Base-by-base conservation (phyloP, 139 green algal genomes). In the Deuterostichococcus epilithicus region DNA sequence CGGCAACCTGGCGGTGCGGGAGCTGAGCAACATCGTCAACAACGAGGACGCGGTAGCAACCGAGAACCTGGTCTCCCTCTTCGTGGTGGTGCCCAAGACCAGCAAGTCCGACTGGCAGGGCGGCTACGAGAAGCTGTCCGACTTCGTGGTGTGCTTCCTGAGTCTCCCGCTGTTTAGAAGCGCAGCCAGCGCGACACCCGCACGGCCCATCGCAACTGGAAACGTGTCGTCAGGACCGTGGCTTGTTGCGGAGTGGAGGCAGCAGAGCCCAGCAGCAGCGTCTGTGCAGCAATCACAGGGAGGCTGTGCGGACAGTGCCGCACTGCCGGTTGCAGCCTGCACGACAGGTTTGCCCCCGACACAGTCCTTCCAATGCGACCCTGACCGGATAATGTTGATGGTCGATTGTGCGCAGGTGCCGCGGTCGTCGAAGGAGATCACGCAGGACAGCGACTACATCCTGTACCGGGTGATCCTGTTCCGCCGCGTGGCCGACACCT, bases 51-150 rank as follows among this genome's bases (percentile, higher is more conserved):
- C 98, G 15, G 80, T 97, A 0, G 82, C 92, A 67, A 96, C 91
- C 8, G 96, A 99, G 81, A 97, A 98, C 88, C 76, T 99, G 36
- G 85, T 74, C 36, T 98, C 96, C 1, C 76, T 97, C 42, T 90
- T 97, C 68, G 92, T 98, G 30, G 87, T 98, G 45, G 90, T 99
- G 8, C 71, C 88, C 72, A 95, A 93, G 80, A 90, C 89, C 47
- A 75, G 59, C 22, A 73, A 92, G n/a, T 86, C 90, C 58, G 96
- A 99, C 2, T 98, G 88, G 91, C 76, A 95, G 60, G 76, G 71
- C 10, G 78, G 45, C 5, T 99, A 99, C 76, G 96, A 99, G 83
- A 91, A 77, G 39, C 84, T 98, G 32, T 86, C 86, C 38, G 88
- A 97, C 36, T 98, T 95, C 78, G 85, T 97, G 80, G 93, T 97